Evolutionary conservation across 1,139 yeast species (phyloP), one percentile per base, ranked within the genome.

Genomic region (Eremothecium coryli): DNA sequence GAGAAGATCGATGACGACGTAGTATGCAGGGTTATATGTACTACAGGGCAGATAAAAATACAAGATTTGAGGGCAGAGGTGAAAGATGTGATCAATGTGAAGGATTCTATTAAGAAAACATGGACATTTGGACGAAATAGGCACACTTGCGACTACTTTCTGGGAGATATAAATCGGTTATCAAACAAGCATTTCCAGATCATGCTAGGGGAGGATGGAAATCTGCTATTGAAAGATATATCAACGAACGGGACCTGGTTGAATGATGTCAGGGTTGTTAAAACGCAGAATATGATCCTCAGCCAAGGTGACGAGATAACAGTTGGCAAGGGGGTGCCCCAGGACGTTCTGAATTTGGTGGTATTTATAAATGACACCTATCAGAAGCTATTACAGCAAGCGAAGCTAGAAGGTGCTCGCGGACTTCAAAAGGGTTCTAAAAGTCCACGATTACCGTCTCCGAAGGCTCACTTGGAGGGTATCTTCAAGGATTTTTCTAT

Each of bases 231-330:
- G 31, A 80, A 71, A 49, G 93, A 81, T 53, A 59, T 66, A 2
- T 77, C 86, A 1, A 90, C 97, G 2, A 90, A 90, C 58, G 98
- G 98, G 4, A 90, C 98, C 0, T 81, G 74, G 64, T 62, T 88
- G 32, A 90, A 90, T 60, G 77, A 76, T 18, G 70, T 70, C 30
- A 67, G 86, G 32, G 60, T 88, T 14, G 84, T 78, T 13, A 82
- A 80, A 52, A 80, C 81, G n/a, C 74, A 81, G 33, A 82, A 85
- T 47, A 85, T 84, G 56, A 73, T 88, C 48, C 59, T 90, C 29
- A 78, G 79, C 28, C 95, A 85, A 50, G 96, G 97, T 4, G 98
- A 90, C 54, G 95, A 85, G 53, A 77, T 90, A 25, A 72, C 90
- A 0, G 82, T 88, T 0, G 97, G 97, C 0, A 66, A 76, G n/a